These are phyloP conservation scores for Plenodomus biglobosus DNA, from an alignment of 2,329 filamentous ascomycete species.

Conservation along the genomic window DNA sequence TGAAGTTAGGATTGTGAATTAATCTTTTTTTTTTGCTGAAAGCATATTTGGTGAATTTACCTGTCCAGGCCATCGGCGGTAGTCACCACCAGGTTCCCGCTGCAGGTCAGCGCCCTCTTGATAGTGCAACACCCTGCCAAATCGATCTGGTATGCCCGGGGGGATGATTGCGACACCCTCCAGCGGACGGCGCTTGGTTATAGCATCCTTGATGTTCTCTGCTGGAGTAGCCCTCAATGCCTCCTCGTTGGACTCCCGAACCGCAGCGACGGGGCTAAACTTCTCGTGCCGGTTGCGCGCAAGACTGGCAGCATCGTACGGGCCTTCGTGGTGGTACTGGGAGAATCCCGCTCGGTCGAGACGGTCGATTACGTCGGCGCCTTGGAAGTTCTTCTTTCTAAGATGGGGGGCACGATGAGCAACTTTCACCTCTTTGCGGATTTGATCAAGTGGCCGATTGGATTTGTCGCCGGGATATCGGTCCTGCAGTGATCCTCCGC, in stretches of 20 bases:
- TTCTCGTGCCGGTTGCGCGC: slow-evolving; percentile 68
- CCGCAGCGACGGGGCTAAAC: slow-evolving; percentile 73
- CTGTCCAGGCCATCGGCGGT: slow-evolving; percentile 72
- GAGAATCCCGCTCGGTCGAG: slow-evolving; percentile 68
- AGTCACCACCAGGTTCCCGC: slow-evolving; percentile 77
- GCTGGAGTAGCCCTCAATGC: slow-evolving; percentile 77
- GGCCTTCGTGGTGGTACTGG: slow-evolving; percentile 84
- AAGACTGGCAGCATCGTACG: slow-evolving; percentile 79
- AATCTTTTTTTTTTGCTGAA: no score
- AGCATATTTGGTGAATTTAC: slow-evolving; percentile 57
- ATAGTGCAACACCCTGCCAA: slow-evolving; percentile 73
- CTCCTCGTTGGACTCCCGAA: slow-evolving; percentile 70
- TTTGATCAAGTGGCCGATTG: slow-evolving; percentile 66
- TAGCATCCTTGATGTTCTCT: slow-evolving; percentile 74
- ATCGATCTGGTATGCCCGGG: slow-evolving; percentile 67
- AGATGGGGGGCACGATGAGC: slow-evolving; percentile 69
- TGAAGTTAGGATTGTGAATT: slow-evolving; percentile 7
- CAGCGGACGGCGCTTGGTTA: slow-evolving; percentile 73
- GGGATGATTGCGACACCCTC: slow-evolving; percentile 80
- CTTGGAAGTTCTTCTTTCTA: slow-evolving; percentile 64
- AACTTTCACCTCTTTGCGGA: slow-evolving; percentile 63
- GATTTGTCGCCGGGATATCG: slow-evolving; percentile 66
- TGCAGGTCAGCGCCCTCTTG: slow-evolving; percentile 85
- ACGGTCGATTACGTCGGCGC: slow-evolving; percentile 76
- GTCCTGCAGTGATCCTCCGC: slow-evolving; percentile 58